Conservation (phyloP, 352 stramenopile species). For the Bremia lactucae region DNA sequence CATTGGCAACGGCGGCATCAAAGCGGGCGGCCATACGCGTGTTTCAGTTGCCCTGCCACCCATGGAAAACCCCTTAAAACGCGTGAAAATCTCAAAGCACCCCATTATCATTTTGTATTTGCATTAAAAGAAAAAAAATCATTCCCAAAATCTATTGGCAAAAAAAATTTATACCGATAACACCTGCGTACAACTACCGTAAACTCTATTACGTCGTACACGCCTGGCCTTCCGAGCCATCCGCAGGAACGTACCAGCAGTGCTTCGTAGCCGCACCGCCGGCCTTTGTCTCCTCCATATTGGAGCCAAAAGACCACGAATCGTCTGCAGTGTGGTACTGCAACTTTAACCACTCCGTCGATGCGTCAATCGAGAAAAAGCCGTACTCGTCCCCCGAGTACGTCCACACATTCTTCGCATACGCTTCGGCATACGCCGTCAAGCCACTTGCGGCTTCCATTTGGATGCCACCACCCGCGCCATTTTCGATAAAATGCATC, state of each 20-base stretch:
- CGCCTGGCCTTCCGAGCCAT: constrained; percentile 23
- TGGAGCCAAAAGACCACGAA: constrained; percentile 35
- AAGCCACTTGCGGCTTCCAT: constrained; percentile 54
- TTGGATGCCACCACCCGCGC: constrained; percentile 55
- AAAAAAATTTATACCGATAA: too few relatives aligned
- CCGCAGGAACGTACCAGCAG: constrained; percentile 55
- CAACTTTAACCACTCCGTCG: constrained; percentile 45
- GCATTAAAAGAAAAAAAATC: too few relatives aligned
- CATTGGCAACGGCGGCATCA: constrained; percentile 62
- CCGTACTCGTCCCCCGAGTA: constrained; percentile 49
- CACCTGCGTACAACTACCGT: too few relatives aligned
- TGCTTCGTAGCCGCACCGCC: constrained; percentile 44
- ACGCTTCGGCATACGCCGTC: constrained; percentile 27
- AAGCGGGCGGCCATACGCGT: constrained; percentile 38
- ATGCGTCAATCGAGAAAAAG: constrained; percentile 41
- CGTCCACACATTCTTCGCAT: constrained; percentile 45
- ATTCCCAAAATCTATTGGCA: too few relatives aligned
- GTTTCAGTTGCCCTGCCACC: constrained; percentile 25
- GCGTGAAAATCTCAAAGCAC: constrained; percentile 58
- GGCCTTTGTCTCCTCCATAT: constrained; percentile 20
- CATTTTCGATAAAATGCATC: constrained; percentile 66
- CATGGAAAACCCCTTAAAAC: constrained; percentile 57
- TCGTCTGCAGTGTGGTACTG: constrained; percentile 52
- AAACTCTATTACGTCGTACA: too few relatives aligned
- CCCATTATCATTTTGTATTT: too few relatives aligned